Evolutionary conservation across 345 rosid genomes (phyloP).

Genomic region (Ricinus communis): DNA sequence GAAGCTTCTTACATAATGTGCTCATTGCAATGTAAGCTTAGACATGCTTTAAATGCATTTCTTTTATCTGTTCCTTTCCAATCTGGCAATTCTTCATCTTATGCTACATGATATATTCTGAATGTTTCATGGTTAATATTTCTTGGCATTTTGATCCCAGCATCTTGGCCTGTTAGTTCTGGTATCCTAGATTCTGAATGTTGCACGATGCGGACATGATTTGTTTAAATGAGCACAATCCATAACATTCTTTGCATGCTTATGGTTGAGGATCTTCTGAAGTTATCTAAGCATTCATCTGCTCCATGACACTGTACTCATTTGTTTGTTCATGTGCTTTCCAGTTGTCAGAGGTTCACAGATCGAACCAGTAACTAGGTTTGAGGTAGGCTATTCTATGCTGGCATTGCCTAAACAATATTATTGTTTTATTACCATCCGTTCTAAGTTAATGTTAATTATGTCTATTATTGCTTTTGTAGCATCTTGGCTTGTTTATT

Average conservation of each 20-base stretch:
- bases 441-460: background rate
- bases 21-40: constrained; percentile 45
- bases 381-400: constrained; percentile 31
- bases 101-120: background rate
- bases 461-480: background rate
- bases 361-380: constrained; percentile 13
- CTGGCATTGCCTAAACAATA: background rate
- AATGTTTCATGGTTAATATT: background rate
- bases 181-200: background rate
- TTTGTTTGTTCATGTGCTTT: background rate
- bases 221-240: background rate
- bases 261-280: background rate
- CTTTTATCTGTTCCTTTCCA: background rate
- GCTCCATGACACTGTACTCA: background rate
- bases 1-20: constrained; percentile 50
- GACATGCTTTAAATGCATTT: background rate
- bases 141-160: background rate
- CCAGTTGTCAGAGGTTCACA: constrained; percentile 31
- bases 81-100: background rate
- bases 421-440: background rate
- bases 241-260: background rate
- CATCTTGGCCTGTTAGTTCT: background rate
- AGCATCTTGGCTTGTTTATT: background rate
- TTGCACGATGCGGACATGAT: background rate
- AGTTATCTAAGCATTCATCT: background rate